These are phyloP conservation scores for Teratosphaeria gauchensis DNA, from an alignment of 2,329 filamentous ascomycete species.

Conservation along the genomic window DNA sequence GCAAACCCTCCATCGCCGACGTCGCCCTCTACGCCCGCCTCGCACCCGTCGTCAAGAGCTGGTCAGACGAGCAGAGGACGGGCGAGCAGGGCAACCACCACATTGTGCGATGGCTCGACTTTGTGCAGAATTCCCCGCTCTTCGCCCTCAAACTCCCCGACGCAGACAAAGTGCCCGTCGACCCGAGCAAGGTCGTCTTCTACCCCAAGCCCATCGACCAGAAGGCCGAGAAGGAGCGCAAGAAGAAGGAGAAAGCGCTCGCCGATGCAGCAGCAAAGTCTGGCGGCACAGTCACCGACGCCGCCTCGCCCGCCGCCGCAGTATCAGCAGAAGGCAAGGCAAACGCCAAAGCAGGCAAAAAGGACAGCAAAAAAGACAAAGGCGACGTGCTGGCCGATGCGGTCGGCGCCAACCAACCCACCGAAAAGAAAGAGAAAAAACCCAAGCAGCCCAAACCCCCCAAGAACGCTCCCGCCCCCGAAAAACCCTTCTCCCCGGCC, in stretches of 20 bases:
- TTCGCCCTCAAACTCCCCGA: constrained; percentile 61
- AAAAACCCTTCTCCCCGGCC: constrained; percentile 69
- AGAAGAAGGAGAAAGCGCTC: constrained; percentile 87
- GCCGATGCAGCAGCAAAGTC: constrained; percentile 41
- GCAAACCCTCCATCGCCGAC: constrained; percentile 82
- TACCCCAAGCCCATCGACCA: constrained; percentile 81
- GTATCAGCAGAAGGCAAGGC: constrained; percentile 30
- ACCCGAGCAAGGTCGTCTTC: constrained; percentile 71
- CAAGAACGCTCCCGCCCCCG: constrained; percentile 48
- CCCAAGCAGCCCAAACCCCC: constrained; percentile 71
- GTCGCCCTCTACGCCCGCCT: constrained; percentile 72
- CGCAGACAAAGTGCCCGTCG: constrained; percentile 66
- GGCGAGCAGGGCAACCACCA: constrained; percentile 83
- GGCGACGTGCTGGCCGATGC: constrained; percentile 41
- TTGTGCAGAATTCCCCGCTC: constrained; percentile 76
- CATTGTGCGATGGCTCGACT: constrained; percentile 84
- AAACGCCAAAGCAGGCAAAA: constrained; percentile 21
- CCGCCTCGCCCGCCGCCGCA: constrained; percentile 31
- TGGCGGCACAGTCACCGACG: constrained; percentile 34
- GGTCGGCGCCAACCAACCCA: constrained; percentile 32
- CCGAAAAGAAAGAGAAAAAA: constrained; percentile 59
- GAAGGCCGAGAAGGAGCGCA: constrained; percentile 90
- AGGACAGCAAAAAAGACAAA: constrained; percentile 37
- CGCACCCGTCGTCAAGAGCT: constrained; percentile 64
- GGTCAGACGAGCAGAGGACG: constrained; percentile 78